Percentiles rank a stretch among this genome's conserved stretches.
phyloP scores from a whole-genome alignment of 2,329 filamentous ascomycete species.

The Fusarium succisae region DNA sequence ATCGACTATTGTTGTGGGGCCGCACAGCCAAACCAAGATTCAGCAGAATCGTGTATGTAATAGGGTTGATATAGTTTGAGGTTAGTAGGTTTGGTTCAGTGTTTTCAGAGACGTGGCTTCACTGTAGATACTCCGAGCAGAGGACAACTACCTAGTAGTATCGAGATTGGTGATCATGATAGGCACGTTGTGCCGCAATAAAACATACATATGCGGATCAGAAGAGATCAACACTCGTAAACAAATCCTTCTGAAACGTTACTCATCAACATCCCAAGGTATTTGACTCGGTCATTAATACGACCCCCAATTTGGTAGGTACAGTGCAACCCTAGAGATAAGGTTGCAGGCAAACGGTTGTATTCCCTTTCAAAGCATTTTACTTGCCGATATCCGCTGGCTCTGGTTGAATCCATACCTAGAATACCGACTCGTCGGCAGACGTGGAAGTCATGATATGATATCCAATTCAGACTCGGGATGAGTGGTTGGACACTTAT shows the following conservation, averaged over 20 bases:
- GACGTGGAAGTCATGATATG: background rate
- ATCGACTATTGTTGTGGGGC: background rate
- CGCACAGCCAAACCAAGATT: background rate
- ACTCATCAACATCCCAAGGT: background rate
- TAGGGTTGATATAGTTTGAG: background rate
- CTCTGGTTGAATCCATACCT: background rate
- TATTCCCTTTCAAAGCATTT: background rate
- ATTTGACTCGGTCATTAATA: background rate
- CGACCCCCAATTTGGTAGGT: slow-evolving; percentile 7
- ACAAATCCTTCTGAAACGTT: slow-evolving; percentile 15
- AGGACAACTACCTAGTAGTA: background rate
- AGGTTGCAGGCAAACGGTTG: slow-evolving; percentile 4
- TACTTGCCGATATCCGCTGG: slow-evolving; percentile 16
- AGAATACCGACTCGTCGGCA: background rate
- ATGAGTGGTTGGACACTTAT: background rate
- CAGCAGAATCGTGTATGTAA: background rate
- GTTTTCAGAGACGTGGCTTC: background rate
- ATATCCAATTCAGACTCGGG: background rate
- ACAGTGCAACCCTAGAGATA: slow-evolving; percentile 6
- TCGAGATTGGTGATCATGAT: background rate
- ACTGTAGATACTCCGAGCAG: background rate
- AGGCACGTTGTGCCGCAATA: background rate
- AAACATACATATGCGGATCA: background rate
- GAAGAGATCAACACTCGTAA: slow-evolving; percentile 4
- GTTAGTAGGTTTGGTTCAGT: background rate